phyloP scores from a whole-genome alignment of 2,329 filamentous ascomycete genomes.

The Pyrenochaeta sp. region DNA sequence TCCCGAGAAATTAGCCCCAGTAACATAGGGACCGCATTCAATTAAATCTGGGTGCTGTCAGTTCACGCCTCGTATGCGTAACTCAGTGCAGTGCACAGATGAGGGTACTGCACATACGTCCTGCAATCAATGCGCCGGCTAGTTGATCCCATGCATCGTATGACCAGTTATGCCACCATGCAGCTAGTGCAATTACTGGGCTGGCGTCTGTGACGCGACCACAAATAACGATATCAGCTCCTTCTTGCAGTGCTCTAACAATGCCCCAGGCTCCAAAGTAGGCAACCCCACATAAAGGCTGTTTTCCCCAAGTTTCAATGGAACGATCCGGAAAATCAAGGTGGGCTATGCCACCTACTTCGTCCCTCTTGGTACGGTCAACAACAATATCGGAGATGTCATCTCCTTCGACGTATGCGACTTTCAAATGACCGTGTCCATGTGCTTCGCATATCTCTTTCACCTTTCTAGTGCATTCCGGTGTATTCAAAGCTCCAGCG shows the following conservation, averaged over 20 bases:
- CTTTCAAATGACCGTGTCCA: not conserved
- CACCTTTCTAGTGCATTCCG: slow-evolving; percentile 25
- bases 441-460: not conserved
- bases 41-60: too few relatives aligned
- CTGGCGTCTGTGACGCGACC: slow-evolving; percentile 31
- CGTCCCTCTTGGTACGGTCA: too few relatives aligned
- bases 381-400: not conserved
- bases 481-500: slow-evolving; percentile 61
- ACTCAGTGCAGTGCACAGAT: too few relatives aligned
- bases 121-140: slow-evolving; percentile 58
- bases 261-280: slow-evolving; percentile 15
- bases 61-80: too few relatives aligned
- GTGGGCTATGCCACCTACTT: too few relatives aligned
- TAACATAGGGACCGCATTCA: too few relatives aligned
- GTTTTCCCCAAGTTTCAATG: not conserved
- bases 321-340: not conserved
- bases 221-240: slow-evolving; percentile 37
- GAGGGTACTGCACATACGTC: too few relatives aligned
- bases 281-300: not conserved
- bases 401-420: slow-evolving; percentile 6
- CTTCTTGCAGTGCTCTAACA: slow-evolving; percentile 22
- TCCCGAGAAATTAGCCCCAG: slow-evolving; percentile 60
- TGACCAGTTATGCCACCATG: slow-evolving; percentile 61
- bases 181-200: slow-evolving; percentile 57
- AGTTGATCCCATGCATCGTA: slow-evolving; percentile 55